Conservation (phyloP, 2,329 filamentous ascomycete species). For the Sphaerostilbella broomeana region DNA sequence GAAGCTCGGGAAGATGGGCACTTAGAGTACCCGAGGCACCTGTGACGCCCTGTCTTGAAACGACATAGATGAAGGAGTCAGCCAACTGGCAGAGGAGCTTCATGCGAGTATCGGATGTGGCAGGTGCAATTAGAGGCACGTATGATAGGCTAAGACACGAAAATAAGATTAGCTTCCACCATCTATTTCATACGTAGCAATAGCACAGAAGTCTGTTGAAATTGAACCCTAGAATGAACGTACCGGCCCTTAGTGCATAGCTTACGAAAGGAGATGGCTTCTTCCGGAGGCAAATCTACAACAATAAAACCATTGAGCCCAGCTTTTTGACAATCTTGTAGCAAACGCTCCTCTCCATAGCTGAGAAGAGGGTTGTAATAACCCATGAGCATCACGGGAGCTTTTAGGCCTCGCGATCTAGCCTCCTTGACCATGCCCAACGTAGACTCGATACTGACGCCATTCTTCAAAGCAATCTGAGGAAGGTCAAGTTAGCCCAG, state of each 20-base stretch:
- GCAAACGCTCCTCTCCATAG: constrained; percentile 86
- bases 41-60: constrained; percentile 94
- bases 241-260: constrained; percentile 71
- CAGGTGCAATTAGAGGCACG: constrained; percentile 90
- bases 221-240: too few species aligned
- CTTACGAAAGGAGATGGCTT: constrained; percentile 85
- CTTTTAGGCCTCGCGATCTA: constrained; percentile 66
- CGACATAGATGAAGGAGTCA: constrained; percentile 98
- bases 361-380: constrained; percentile 96
- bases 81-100: constrained; percentile 92
- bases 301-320: constrained; percentile 96
- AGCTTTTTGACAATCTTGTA: constrained; percentile 75
- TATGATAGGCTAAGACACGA: constrained; percentile 64
- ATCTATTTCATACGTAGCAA: too few species aligned
- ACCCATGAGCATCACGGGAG: constrained; percentile 90
- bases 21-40: constrained; percentile 81
- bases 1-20: constrained; percentile 70
- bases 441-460: constrained; percentile 73
- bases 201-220: too few species aligned
- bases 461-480: constrained; percentile 71
- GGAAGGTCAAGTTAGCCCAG: constrained; percentile 3
- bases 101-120: constrained; percentile 90
- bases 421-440: constrained; percentile 80
- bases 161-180: constrained; percentile 3
- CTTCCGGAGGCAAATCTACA: constrained; percentile 90